These are phyloP conservation scores for Trypanosoma mega DNA, from an alignment of 208 protist genomes.

Conservation along the genomic window DNA sequence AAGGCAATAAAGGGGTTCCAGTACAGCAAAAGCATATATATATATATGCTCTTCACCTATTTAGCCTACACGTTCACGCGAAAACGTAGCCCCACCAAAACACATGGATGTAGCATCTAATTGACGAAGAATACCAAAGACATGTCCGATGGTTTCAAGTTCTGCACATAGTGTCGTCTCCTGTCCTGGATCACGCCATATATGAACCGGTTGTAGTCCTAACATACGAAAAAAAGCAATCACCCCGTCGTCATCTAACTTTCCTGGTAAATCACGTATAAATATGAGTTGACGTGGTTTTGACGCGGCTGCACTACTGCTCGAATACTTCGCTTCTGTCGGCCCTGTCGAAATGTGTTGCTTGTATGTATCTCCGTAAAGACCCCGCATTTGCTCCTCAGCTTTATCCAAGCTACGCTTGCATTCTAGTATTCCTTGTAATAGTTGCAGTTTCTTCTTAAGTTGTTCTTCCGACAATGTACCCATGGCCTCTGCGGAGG, in stretches of 20 bases:
- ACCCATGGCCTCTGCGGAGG: neutral
- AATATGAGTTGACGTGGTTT: conserved; percentile 19
- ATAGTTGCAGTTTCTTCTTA: conserved; percentile 10
- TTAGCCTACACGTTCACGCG: conserved; percentile 7
- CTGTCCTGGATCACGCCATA: conserved; percentile 22
- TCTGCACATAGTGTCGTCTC: conserved; percentile 25
- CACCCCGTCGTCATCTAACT: conserved; percentile 20
- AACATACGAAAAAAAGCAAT: conserved; percentile 17
- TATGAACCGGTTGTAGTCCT: conserved; percentile 21
- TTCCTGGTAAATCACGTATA: conserved; percentile 6
- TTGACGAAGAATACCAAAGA: conserved; percentile 19
- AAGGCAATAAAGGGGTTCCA: too few species aligned
- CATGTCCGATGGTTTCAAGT: conserved; percentile 11
- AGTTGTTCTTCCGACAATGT: conserved; percentile 13
- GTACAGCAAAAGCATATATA: too few species aligned
- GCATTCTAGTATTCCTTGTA: conserved; percentile 16
- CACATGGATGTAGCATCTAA: conserved; percentile 23
- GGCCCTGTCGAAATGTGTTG: conserved; percentile 4
- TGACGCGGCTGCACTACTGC: conserved; percentile 13
- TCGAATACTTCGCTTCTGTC: conserved; percentile 15
- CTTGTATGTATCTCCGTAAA: conserved; percentile 20
- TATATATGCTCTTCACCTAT: too few species aligned
- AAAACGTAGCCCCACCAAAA: conserved; percentile 19
- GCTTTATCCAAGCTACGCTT: conserved; percentile 7
- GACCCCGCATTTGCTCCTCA: conserved; percentile 16